A percentile compares a stretch with the other conserved stretches of the same genome.
These are phyloP conservation scores for Botrytis tulipae DNA, from an alignment of 2,329 filamentous ascomycete species.

Conservation along the genomic window DNA sequence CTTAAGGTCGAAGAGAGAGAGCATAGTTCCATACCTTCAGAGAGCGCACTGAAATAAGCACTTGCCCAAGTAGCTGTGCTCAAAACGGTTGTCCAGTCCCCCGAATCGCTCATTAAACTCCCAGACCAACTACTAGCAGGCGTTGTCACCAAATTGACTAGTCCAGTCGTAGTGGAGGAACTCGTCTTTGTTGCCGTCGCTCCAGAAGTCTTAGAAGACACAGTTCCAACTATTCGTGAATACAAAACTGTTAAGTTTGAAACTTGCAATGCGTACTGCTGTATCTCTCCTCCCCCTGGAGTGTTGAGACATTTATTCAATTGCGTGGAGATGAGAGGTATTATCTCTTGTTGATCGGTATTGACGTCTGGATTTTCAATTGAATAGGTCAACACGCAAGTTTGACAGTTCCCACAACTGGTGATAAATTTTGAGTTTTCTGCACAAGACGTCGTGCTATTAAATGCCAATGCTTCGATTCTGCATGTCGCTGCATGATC, in stretches of 20 bases:
- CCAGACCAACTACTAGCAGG: slow-evolving; percentile 9
- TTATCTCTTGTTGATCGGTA: slow-evolving; percentile 9
- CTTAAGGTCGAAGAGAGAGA: background rate
- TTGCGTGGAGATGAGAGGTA: slow-evolving; percentile 18
- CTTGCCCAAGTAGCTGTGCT: slow-evolving; percentile 22
- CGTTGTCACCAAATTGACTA: background rate
- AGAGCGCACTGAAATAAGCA: slow-evolving; percentile 19
- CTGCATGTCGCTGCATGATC: slow-evolving; percentile 29
- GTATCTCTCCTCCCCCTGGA: slow-evolving; percentile 22
- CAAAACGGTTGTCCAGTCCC: slow-evolving; percentile 17
- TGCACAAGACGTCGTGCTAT: slow-evolving; percentile 26
- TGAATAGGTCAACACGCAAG: slow-evolving; percentile 29
- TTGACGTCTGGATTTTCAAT: slow-evolving; percentile 24
- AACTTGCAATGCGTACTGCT: slow-evolving; percentile 28
- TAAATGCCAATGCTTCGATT: slow-evolving; percentile 25
- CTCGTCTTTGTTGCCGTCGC: background rate
- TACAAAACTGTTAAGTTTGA: slow-evolving; percentile 26
- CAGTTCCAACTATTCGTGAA: background rate
- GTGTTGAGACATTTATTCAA: slow-evolving; percentile 29
- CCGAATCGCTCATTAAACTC: background rate
- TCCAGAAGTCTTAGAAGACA: background rate
- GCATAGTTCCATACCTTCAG: slow-evolving; percentile 9
- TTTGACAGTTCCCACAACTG: slow-evolving; percentile 32
- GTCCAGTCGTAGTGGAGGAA: background rate
- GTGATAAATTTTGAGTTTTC: slow-evolving; percentile 30